Evolutionary conservation across 768 basidiomycete species (phyloP).

Genomic region (Dioszegia aurantiaca): DNA sequence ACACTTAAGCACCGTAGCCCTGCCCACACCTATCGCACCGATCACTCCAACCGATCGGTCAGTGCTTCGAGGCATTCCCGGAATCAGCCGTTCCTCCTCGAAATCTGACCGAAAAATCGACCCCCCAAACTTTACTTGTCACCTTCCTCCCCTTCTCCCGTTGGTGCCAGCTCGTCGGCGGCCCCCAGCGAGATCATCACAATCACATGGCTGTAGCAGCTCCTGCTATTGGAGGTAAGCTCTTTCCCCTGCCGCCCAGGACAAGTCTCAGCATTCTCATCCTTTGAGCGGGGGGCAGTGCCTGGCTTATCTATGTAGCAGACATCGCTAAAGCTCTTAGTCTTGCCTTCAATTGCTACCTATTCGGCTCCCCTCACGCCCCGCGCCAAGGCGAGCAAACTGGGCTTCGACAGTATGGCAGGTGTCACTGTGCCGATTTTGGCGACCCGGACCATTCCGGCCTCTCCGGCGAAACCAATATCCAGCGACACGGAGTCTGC

Average conservation of each 20-base stretch:
- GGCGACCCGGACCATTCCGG: background rate
- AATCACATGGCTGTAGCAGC: constrained; percentile 7
- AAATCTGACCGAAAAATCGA: too few species aligned
- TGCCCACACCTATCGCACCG: too few species aligned
- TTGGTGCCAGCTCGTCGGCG: too few species aligned
- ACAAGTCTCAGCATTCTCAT: background rate
- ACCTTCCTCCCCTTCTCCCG: too few species aligned
- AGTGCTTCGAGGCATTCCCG: too few species aligned
- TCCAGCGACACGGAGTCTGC: background rate
- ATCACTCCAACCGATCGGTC: too few species aligned
- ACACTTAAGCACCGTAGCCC: too few species aligned
- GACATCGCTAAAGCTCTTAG: too few species aligned
- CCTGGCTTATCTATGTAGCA: too few species aligned
- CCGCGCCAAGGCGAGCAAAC: background rate
- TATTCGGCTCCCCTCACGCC: constrained; percentile 6
- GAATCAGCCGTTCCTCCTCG: too few species aligned
- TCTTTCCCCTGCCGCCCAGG: background rate
- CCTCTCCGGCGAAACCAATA: background rate
- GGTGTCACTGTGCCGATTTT: background rate
- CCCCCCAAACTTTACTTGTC: too few species aligned
- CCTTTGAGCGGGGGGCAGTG: constrained; percentile 3
- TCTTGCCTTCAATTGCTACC: background rate
- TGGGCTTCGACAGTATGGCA: constrained; percentile 8
- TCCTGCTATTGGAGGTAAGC: constrained; percentile 1
- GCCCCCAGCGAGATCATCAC: too few species aligned